A percentile compares a stretch with the other conserved stretches of the same genome.
Conservation (phyloP, 31 red algal genomes). For the Endocladia muricata region DNA sequence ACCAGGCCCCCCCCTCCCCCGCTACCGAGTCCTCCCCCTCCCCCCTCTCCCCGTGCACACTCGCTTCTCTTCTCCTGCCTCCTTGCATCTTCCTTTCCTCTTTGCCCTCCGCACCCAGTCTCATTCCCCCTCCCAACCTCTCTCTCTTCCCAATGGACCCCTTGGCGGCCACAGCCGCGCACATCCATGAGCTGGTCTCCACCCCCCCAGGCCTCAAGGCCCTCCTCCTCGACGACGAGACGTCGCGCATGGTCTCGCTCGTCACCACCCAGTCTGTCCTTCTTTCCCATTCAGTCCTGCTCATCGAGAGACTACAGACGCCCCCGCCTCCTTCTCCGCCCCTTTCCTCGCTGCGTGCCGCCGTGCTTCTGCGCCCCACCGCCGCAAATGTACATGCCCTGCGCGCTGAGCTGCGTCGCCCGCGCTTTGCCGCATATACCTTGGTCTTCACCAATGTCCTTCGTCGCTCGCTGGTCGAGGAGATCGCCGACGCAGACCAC, state of each 20-base stretch:
- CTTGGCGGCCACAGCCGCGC: background rate
- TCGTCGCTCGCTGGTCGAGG: slow-evolving; percentile 77
- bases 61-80: background rate
- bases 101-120: background rate
- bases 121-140: background rate
- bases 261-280: slow-evolving; percentile 64
- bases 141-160: slow-evolving; percentile 47
- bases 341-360: slow-evolving; percentile 48
- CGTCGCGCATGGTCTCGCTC: slow-evolving; percentile 54
- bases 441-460: slow-evolving; percentile 85
- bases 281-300: slow-evolving; percentile 64
- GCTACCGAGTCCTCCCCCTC: background rate
- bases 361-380: slow-evolving; percentile 86
- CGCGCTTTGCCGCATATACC: slow-evolving; percentile 77
- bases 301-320: slow-evolving; percentile 62
- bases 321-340: slow-evolving; percentile 7
- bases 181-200: slow-evolving; percentile 42
- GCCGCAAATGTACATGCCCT: slow-evolving; percentile 76
- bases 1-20: background rate
- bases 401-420: slow-evolving; percentile 69
- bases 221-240: slow-evolving; percentile 85
- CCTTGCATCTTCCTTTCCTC: background rate
- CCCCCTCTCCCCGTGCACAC: background rate
- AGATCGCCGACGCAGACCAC: slow-evolving; percentile 90
- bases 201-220: slow-evolving; percentile 68